These are phyloP conservation scores for Nyssa sinensis DNA, from an alignment of 148 eudicot genomes.

Conservation along the genomic window DNA sequence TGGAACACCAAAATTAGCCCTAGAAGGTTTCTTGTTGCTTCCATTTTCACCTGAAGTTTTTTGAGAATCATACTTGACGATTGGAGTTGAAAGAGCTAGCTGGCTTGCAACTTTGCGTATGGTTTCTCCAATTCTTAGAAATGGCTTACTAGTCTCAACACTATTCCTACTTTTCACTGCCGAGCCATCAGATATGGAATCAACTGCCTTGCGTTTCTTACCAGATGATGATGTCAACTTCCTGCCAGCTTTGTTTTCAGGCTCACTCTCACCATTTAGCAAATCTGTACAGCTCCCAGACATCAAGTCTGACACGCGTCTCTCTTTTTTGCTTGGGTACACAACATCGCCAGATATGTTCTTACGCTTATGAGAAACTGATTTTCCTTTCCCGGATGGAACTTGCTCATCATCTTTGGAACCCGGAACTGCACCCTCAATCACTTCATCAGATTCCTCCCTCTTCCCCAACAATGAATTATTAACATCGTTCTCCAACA, in stretches of 20 bases:
- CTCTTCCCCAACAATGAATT: conserved; percentile 10
- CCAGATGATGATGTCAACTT: conserved; percentile 19
- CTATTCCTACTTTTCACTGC: conserved; percentile 19
- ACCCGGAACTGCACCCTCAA: conserved; percentile 20
- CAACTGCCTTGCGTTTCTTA: conserved; percentile 30
- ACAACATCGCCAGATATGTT: conserved; percentile 21
- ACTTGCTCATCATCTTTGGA: conserved; percentile 1
- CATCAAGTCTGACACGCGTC: conserved; percentile 30
- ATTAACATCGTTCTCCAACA: conserved; percentile 36
- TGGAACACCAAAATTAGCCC: not conserved
- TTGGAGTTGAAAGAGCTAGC: conserved; percentile 31
- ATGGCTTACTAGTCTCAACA: conserved; percentile 21
- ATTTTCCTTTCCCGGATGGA: conserved; percentile 23
- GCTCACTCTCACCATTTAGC: conserved; percentile 20
- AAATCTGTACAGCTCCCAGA: conserved; percentile 16
- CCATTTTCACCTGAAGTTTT: not conserved
- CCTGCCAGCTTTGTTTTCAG: conserved; percentile 16
- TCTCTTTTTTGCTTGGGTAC: conserved; percentile 31
- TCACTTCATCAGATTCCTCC: conserved; percentile 17
- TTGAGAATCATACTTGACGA: conserved; percentile 18
- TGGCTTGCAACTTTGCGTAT: conserved; percentile 40
- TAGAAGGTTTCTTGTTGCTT: conserved; percentile 1
- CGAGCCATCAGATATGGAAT: conserved; percentile 17
- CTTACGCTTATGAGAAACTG: conserved; percentile 36
- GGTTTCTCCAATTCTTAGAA: conserved; percentile 46